Evolutionary conservation across 2,329 filamentous ascomycete genomes (phyloP).

Genomic region (Pseudogymnoascus destructans): DNA sequence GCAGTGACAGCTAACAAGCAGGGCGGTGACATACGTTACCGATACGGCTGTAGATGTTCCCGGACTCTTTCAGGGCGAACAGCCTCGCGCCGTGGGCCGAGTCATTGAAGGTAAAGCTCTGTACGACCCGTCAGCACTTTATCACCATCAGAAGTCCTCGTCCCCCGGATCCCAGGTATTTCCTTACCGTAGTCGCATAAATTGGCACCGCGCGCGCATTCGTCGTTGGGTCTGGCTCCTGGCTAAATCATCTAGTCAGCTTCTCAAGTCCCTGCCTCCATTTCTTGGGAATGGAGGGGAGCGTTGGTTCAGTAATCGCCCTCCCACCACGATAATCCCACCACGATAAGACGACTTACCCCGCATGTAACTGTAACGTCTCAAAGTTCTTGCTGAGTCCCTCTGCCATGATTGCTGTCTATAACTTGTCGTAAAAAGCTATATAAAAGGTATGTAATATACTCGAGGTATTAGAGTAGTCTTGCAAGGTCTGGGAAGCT

Average conservation of each 20-base stretch:
- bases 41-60: slow-evolving; percentile 95
- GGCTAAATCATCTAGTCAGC: slow-evolving; percentile 36
- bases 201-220: slow-evolving; percentile 89
- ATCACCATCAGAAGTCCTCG: slow-evolving; percentile 10
- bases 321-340: not conserved
- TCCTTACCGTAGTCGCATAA: slow-evolving; percentile 68
- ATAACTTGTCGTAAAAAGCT: not conserved
- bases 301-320: not conserved
- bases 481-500: not conserved
- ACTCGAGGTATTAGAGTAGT: not conserved
- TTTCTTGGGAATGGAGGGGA: slow-evolving; percentile 12
- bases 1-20: not conserved
- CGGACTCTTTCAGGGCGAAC: slow-evolving; percentile 91
- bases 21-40: slow-evolving; percentile 52
- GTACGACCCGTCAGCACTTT: slow-evolving; percentile 12
- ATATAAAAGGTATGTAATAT: not conserved
- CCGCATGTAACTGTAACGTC: slow-evolving; percentile 75
- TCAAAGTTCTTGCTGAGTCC: slow-evolving; percentile 55
- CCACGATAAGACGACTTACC: slow-evolving; percentile 38
- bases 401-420: slow-evolving; percentile 9
- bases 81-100: slow-evolving; percentile 89
- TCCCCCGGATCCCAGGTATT: not conserved
- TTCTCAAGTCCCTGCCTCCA: slow-evolving; percentile 5
- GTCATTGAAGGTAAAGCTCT: slow-evolving; percentile 92
- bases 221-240: slow-evolving; percentile 66